Evolutionary conservation across 805 yeast genomes (phyloP).

Genomic region (Zygotorulaspora chibaensis): DNA sequence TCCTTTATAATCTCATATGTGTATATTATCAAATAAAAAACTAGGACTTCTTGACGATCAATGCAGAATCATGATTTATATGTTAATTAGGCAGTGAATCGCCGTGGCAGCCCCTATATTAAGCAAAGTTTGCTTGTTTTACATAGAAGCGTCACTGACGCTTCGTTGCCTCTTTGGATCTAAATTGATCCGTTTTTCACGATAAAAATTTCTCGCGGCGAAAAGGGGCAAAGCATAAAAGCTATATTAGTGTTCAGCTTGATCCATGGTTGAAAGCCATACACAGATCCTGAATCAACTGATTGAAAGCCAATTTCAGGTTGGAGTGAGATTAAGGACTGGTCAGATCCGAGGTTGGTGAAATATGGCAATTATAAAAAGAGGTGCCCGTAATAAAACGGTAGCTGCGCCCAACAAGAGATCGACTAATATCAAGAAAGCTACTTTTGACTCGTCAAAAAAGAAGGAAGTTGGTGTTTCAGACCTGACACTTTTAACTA

Average conservation of each 20-base stretch:
- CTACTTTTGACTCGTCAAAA: constrained; percentile 80
- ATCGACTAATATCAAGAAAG: constrained; percentile 65
- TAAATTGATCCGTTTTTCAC: neutral
- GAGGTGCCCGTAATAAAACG: constrained; percentile 60
- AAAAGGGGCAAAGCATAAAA: constrained; percentile 4
- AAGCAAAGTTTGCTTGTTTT: no score
- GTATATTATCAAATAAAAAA: no score
- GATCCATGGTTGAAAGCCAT: no score
- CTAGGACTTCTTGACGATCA: no score
- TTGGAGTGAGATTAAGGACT: neutral
- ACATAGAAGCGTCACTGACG: no score
- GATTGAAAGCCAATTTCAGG: neutral
- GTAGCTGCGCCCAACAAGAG: constrained; percentile 53
- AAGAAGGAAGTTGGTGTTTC: constrained; percentile 98
- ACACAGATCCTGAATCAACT: neutral
- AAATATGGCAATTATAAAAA: constrained; percentile 69
- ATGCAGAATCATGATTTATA: no score
- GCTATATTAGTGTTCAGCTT: neutral
- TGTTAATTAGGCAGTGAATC: no score
- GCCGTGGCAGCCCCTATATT: no score
- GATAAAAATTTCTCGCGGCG: neutral
- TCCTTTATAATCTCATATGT: no score
- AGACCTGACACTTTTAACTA: constrained; percentile 83
- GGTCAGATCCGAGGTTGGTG: neutral
- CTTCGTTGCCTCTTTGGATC: no score